Conservation (phyloP, 768 basidiomycete genomes). For the Leccinum uliginosum region DNA sequence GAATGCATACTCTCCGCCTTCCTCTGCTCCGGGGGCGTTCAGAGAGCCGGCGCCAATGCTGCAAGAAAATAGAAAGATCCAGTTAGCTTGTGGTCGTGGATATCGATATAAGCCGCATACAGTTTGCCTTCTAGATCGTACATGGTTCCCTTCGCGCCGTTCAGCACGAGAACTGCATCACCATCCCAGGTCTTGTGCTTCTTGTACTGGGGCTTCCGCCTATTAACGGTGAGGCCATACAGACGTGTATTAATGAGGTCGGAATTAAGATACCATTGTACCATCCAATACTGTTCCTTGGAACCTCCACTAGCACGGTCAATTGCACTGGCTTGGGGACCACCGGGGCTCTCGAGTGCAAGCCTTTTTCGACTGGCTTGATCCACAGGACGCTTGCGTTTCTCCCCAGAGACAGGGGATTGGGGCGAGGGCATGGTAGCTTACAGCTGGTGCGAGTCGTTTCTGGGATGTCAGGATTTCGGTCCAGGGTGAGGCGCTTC, state of each 20-base stretch:
- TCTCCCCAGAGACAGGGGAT: slow-evolving; percentile 22
- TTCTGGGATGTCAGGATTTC: not conserved
- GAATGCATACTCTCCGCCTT: slow-evolving; percentile 36
- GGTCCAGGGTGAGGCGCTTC: not conserved
- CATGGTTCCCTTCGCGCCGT: slow-evolving; percentile 42
- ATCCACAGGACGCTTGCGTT: slow-evolving; percentile 27
- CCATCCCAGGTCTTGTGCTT: slow-evolving; percentile 94
- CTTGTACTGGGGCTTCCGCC: slow-evolving; percentile 66
- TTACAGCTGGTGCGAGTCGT: not conserved
- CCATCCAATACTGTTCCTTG: slow-evolving; percentile 61
- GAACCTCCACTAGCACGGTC: slow-evolving; percentile 11
- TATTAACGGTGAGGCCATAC: slow-evolving; percentile 21
- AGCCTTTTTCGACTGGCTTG: slow-evolving; percentile 25
- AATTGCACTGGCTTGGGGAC: not conserved
- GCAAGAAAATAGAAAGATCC: not conserved
- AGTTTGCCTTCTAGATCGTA: slow-evolving; percentile 62
- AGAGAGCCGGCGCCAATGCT: slow-evolving; percentile 54
- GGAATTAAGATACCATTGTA: slow-evolving; percentile 56
- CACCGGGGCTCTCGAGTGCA: slow-evolving; percentile 22
- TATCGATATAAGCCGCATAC: slow-evolving; percentile 37
- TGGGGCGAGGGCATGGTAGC: slow-evolving; percentile 19
- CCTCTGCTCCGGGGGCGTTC: slow-evolving; percentile 33
- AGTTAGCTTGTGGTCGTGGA: not conserved
- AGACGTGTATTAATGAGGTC: not conserved
- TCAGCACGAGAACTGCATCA: slow-evolving; percentile 61